Percentiles rank a stretch among this genome's conserved stretches.
Evolutionary conservation across 2,329 filamentous ascomycete genomes (phyloP).

Genomic region (Colletotrichum cordylinicola): DNA sequence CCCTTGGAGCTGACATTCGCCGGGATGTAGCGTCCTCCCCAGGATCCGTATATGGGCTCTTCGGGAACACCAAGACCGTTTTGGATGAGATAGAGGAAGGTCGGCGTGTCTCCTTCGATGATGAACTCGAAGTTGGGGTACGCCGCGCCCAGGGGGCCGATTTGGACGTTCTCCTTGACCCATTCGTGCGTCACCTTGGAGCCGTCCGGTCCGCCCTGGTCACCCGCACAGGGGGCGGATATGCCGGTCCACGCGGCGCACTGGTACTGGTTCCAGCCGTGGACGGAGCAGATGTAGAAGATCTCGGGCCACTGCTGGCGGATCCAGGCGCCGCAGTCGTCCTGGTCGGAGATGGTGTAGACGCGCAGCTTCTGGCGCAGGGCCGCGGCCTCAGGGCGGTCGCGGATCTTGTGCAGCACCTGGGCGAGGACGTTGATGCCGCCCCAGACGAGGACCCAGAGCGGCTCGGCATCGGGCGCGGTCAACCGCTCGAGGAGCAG

Average conservation of each 20-base stretch:
- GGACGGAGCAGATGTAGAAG: slow-evolving; percentile 61
- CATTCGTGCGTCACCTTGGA: slow-evolving; percentile 54
- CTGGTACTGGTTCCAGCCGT: slow-evolving; percentile 61
- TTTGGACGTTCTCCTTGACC: slow-evolving; percentile 59
- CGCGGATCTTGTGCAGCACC: slow-evolving; percentile 44
- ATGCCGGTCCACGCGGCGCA: slow-evolving; percentile 63
- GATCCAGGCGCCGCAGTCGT: slow-evolving; percentile 63
- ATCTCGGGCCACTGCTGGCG: slow-evolving; percentile 57
- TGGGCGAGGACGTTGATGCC: slow-evolving; percentile 59
- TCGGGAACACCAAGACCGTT: slow-evolving; percentile 53
- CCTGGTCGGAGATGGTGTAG: slow-evolving; percentile 65
- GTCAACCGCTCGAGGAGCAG: slow-evolving; percentile 41
- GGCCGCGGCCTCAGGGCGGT: slow-evolving; percentile 33
- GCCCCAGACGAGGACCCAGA: slow-evolving; percentile 61
- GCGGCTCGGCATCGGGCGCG: slow-evolving; percentile 37
- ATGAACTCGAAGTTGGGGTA: slow-evolving; percentile 57
- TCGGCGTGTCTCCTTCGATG: slow-evolving; percentile 58
- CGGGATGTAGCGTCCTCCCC: slow-evolving; percentile 52
- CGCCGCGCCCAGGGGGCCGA: slow-evolving; percentile 45
- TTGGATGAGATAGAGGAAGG: slow-evolving; percentile 54
- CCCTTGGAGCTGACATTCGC: slow-evolving; percentile 32
- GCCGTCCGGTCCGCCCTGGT: slow-evolving; percentile 51
- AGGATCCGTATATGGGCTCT: slow-evolving; percentile 51
- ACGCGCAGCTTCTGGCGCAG: slow-evolving; percentile 51
- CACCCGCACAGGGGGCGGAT: slow-evolving; percentile 42